A percentile compares a stretch with the other conserved stretches of the same genome.
These are phyloP conservation scores for Xenoacremonium recifei DNA, from an alignment of 2,329 filamentous ascomycete species.

Conservation along the genomic window DNA sequence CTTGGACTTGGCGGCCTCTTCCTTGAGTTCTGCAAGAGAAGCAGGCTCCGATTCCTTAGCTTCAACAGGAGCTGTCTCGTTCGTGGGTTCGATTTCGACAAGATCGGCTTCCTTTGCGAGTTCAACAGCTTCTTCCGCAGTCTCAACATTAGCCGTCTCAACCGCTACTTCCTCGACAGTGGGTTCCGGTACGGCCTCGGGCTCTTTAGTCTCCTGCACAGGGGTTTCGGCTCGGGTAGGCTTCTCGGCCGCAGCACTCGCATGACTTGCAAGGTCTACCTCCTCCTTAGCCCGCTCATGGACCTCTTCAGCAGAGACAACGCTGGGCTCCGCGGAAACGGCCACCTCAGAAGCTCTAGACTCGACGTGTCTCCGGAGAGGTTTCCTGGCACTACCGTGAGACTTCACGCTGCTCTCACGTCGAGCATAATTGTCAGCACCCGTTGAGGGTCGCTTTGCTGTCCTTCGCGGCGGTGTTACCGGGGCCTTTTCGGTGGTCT, in stretches of 20 bases:
- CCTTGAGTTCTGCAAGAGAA: slow-evolving; percentile 5
- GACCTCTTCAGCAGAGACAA: slow-evolving; percentile 9
- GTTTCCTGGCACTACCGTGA: slow-evolving; percentile 22
- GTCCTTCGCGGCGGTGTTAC: slow-evolving; percentile 48
- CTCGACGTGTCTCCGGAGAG: slow-evolving; percentile 7
- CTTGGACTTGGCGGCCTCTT: neutral
- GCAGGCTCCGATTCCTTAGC: slow-evolving; percentile 9
- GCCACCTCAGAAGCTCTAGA: slow-evolving; percentile 9
- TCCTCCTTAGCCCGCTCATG: slow-evolving; percentile 9
- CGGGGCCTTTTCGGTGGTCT: slow-evolving; percentile 61
- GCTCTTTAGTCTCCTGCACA: slow-evolving; percentile 8
- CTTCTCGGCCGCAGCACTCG: slow-evolving; percentile 11
- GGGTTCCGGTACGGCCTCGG: slow-evolving; percentile 2
- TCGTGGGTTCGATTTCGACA: slow-evolving; percentile 7
- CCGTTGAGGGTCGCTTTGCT: slow-evolving; percentile 20
- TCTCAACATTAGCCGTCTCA: slow-evolving; percentile 10
- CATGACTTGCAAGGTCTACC: no score
- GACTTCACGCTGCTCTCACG: slow-evolving; percentile 23
- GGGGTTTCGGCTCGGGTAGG: slow-evolving; percentile 11
- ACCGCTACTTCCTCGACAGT: slow-evolving; percentile 9
- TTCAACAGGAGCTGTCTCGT: slow-evolving; percentile 11
- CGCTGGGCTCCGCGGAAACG: slow-evolving; percentile 4
- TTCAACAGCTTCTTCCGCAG: slow-evolving; percentile 14
- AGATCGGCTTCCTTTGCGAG: slow-evolving; percentile 10
- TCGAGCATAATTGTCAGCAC: slow-evolving; percentile 15